Conservation (phyloP, 257 asterid species). For the Eustoma russellianum region DNA sequence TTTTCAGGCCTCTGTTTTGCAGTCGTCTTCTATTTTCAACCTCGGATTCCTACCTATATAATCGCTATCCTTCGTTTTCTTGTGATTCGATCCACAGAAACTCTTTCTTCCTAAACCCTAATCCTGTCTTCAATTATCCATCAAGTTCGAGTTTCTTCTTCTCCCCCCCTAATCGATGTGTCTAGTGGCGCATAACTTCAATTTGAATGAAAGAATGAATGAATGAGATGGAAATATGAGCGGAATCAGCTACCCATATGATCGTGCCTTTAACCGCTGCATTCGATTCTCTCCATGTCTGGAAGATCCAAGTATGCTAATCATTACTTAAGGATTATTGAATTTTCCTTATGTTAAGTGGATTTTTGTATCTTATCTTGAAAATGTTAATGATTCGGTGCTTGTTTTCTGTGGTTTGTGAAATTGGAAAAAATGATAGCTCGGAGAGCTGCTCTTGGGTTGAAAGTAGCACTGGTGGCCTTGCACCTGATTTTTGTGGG, state of each 20-base stretch:
- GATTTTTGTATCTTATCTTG: background rate
- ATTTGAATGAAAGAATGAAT: constrained; percentile 14
- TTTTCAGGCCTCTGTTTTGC: background rate
- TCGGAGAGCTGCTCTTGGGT: constrained; percentile 67
- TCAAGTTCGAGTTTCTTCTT: constrained; percentile 6
- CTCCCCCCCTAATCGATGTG: too few relatives aligned
- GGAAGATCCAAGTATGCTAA: constrained; percentile 68
- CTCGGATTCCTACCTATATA: too few relatives aligned
- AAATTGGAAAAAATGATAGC: constrained; percentile 24
- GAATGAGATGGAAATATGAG: constrained; percentile 41
- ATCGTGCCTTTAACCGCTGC: constrained; percentile 64
- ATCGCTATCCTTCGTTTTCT: too few relatives aligned
- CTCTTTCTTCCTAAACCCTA: too few relatives aligned
- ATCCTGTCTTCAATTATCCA: background rate
- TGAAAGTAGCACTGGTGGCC: constrained; percentile 66
- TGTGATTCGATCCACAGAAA: background rate
- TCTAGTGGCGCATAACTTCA: background rate
- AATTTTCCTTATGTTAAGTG: background rate
- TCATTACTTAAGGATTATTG: background rate
- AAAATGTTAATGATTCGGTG: background rate
- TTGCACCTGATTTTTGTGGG: constrained; percentile 70
- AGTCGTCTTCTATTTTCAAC: background rate
- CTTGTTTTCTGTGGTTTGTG: background rate
- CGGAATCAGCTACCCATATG: constrained; percentile 38
- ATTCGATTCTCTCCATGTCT: constrained; percentile 71